Evolutionary conservation across 2,329 filamentous ascomycete genomes (phyloP).

Genomic region (Taxawa tesnikishii): DNA sequence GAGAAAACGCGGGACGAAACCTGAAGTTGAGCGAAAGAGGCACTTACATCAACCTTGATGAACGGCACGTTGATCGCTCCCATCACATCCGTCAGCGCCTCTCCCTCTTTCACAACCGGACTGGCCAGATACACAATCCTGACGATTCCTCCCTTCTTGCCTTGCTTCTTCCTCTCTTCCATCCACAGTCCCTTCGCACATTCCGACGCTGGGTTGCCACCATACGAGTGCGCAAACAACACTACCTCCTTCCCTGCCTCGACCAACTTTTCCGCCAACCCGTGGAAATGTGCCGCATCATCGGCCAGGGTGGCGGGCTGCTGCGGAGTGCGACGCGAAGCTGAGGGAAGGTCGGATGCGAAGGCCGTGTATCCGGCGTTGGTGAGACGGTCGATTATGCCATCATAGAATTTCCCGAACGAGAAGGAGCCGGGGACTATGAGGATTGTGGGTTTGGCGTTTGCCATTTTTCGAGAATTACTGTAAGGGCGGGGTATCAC

Average conservation of each 20-base stretch:
- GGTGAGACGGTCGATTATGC: slow-evolving; percentile 11
- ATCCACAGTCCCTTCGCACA: slow-evolving; percentile 13
- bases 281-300: slow-evolving; percentile 3
- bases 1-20: too few species aligned
- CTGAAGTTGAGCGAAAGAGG: too few species aligned
- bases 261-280: slow-evolving; percentile 13
- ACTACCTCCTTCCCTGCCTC: slow-evolving; percentile 14
- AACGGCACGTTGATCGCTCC: neutral
- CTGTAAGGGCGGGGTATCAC: too few species aligned
- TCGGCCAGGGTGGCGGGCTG: slow-evolving; percentile 8
- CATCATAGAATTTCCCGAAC: slow-evolving; percentile 9
- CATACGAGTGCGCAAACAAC: slow-evolving; percentile 19
- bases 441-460: slow-evolving; percentile 11
- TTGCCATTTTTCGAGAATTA: too few species aligned
- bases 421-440: slow-evolving; percentile 19
- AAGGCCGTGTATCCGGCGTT: neutral
- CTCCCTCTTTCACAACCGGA: slow-evolving; percentile 5
- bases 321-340: slow-evolving; percentile 3
- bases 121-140: slow-evolving; percentile 15
- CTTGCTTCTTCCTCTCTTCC: slow-evolving; percentile 4
- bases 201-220: slow-evolving; percentile 15
- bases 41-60: neutral
- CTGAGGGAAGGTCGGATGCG: neutral
- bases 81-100: neutral
- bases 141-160: slow-evolving; percentile 11